Base-by-base conservation (phyloP, 2,329 filamentous ascomycete genomes). In the Cordyceps militaris region DNA sequence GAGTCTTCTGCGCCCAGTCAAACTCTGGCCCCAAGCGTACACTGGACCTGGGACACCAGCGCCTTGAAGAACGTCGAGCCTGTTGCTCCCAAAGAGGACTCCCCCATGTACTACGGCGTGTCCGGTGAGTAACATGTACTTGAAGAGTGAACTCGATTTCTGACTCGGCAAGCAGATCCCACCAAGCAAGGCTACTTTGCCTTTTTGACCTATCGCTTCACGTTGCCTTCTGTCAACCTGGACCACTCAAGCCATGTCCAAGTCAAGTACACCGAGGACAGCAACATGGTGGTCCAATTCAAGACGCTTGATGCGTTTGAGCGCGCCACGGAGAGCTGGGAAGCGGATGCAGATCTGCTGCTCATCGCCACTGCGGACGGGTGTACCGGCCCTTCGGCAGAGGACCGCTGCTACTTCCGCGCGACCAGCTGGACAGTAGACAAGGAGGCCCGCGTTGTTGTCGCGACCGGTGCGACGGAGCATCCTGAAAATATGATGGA, bases 361-460 rank as follows among this genome's bases (percentile, higher is more conserved):
- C 62, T 71, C 4, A 63, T 70, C 19, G 63, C 63, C 14, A 65
- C 64, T 32, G 60, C 61, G 6, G 36, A 60, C 1, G 66, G 66
- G 26, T 70, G 68, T 48, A 65, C 65, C 10, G 64, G 62, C 47
- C 63, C 64, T n/a, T 56, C 56, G 11, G 60, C 61, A 9, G 64
- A 63, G 26, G 63, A 70, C 23, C 60, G 69, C 16, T 70, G 68
- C 62, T 71, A 65, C 52, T 70, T 70, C 58, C 59, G 64, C 19
- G 66, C 63, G 38, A 62, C 56, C 6, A 53, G 51, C 9, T 28
- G 69, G 3, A 56, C 60, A 1, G 59, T 62, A 24, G 50, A 65
- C 6, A 47, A 56, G 7, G 36, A 61, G 3, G 55, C 61, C 0
- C 56, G 62, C 1, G 54, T 53, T 1, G 57, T 67, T 24, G 28